Base-by-base conservation (phyloP, 2,329 filamentous ascomycete species). In the Pseudofabraea citricarpa region DNA sequence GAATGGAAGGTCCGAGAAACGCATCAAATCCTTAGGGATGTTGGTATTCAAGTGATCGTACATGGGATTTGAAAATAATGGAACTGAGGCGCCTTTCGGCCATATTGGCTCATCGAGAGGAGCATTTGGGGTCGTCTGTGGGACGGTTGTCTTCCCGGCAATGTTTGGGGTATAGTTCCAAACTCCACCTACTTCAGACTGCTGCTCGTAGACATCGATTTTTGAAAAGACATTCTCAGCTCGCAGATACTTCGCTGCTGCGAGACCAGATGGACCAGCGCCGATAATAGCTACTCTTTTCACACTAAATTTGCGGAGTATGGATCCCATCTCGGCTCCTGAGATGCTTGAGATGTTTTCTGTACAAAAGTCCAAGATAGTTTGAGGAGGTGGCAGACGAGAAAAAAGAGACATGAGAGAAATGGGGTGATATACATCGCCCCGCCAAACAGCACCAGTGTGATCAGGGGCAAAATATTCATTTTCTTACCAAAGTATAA, bases 11-110 rank as follows among this genome's bases (percentile, higher is more conserved):
- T 91, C 85, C 4, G 83, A 83, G 62, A 83, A 96, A 4, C 74
- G 70, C 91, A 97, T 97, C 41, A 96, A 62, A 0, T 73, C 71
- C 46, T 85, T 79, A 0, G 90, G 87, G 37, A 96, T 90, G 62
- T 97, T 97, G 18, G 90, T 90, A 57, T 95, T 84, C 13, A 96
- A 70, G 19, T 75, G 68, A 37, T 89, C 80, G 63, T 96, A 96
- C 65, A 95, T 79, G 3, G 90, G 86, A 15, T 86, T 88, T n/a
- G 87, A 72, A 57, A 91, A 95, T 2, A 81, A 63, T 5, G 84
- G 45, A 23, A 52, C 52, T 42, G 15, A 50, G 51, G 50, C 41
- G 13, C 53, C 49, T 36, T 59, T 56, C 15, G 62, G 59, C 68
- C 72, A 78, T 45, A 81, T 64, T 5, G 87, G 85, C 44, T 75